Conservation (phyloP, 768 basidiomycete species). For the Pulveroboletus ravenelii region DNA sequence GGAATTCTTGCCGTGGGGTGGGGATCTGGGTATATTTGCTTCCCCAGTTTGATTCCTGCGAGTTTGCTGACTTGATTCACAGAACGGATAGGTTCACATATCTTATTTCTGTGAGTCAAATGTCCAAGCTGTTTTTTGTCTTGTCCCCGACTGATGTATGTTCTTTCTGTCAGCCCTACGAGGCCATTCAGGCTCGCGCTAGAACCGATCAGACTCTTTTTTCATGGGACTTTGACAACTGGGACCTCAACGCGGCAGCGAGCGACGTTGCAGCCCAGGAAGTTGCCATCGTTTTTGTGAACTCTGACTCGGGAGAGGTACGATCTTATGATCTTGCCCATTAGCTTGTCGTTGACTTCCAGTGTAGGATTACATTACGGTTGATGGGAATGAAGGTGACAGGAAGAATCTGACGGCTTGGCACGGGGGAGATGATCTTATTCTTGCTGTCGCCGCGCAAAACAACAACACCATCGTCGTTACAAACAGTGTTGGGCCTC, state of each 20-base stretch:
- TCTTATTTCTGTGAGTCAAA: slow-evolving; percentile 57
- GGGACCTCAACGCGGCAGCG: slow-evolving; percentile 48
- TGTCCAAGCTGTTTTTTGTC: background rate
- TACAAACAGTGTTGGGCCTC: no score
- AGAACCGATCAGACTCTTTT: slow-evolving; percentile 60
- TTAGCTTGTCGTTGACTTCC: background rate
- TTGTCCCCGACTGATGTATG: background rate
- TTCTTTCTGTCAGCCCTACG: slow-evolving; percentile 49
- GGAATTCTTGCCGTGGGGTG: slow-evolving; percentile 89
- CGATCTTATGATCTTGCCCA: background rate
- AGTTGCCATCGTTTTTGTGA: slow-evolving; percentile 76
- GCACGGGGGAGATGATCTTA: no score
- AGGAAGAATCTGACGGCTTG: no score
- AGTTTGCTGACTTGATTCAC: background rate
- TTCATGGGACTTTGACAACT: slow-evolving; percentile 69
- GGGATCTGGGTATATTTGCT: slow-evolving; percentile 61
- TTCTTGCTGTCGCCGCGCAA: no score
- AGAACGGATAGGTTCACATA: slow-evolving; percentile 74
- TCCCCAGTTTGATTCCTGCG: background rate
- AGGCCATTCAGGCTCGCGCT: slow-evolving; percentile 75
- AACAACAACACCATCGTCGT: no score
- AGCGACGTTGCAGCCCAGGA: slow-evolving; percentile 46
- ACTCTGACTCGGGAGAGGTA: slow-evolving; percentile 79
- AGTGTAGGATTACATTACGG: slow-evolving; percentile 45
- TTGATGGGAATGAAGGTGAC: no score